Evolutionary conservation across 345 rosid genomes (phyloP), one percentile per base, ranked within the genome.

Genomic region (Gossypioides kirkii): DNA sequence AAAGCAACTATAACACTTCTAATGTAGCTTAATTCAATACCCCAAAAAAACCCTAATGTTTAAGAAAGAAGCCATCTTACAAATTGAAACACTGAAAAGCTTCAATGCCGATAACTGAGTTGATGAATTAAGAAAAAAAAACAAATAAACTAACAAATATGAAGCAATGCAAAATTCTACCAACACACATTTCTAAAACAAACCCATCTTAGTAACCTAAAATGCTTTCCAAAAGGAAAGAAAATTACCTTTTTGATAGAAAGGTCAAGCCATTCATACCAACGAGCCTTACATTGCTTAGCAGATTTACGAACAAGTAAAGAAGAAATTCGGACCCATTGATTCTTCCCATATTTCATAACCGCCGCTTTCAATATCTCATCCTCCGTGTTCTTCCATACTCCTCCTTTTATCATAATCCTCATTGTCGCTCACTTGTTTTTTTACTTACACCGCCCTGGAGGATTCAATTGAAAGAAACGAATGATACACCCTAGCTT

Each of bases 261-360:
- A 26, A 98, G 99, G 74, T 96, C 99, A 69, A 93, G 99, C 99
- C 99, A 96, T 86, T 96, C 99, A 70, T 96, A 93, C 99, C 98
- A 96, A 42, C 99, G 97, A 81, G 99, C 99, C 76, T 96, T 96
- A 78, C 99, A 93, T 87, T 96, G 98, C 86, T 96, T 96, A 12
- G 99, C 99, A 3, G 99, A 96, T 75, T 96, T 96, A 20, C 99
- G 99, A 74, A 96, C 98, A 20, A 93, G 94, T 28, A 93, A 94
- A 49, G 98, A 96, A 69, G 98, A 96, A 79, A 96, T 93, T 45
- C 98, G 87, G 70, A 96, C 98, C 99, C 99, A 95, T 69, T 95
- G 99, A 50, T 95, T 95, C 83, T 95, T 95, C 41, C 99, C 97
- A 69, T 92, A 95, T 82, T 95, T 95, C 99, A 95, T 95, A 61